These are phyloP conservation scores for Trichoderma gamsii DNA, from an alignment of 495 filamentous ascomycete genomes.

Conservation along the genomic window DNA sequence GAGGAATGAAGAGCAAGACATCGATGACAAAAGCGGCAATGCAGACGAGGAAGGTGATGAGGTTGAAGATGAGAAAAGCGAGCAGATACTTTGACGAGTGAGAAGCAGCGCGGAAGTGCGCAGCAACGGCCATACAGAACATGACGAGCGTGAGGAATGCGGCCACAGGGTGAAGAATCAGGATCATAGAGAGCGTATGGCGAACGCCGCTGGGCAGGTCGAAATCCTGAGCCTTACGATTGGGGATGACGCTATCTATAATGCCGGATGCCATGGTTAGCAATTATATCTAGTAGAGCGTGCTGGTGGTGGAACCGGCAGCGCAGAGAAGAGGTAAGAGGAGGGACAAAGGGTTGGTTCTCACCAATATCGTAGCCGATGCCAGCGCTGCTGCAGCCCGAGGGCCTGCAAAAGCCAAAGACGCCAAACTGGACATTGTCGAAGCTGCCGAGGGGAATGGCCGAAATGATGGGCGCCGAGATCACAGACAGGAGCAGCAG, in stretches of 20 bases:
- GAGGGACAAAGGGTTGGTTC: constrained; percentile 27
- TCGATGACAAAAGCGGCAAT: constrained; percentile 89
- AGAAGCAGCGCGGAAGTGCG: constrained; percentile 86
- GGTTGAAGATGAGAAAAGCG: constrained; percentile 71
- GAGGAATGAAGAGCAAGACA: constrained; percentile 92
- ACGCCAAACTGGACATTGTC: constrained; percentile 80
- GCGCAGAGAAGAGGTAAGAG: background rate
- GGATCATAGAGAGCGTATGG: constrained; percentile 78
- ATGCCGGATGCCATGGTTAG: background rate
- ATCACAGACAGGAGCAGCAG: constrained; percentile 81
- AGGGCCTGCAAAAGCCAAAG: constrained; percentile 74
- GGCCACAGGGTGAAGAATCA: constrained; percentile 38
- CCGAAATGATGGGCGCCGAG: constrained; percentile 85
- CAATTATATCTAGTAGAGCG: background rate
- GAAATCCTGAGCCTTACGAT: constrained; percentile 43
- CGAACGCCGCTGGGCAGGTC: constrained; percentile 68
- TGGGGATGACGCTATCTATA: background rate
- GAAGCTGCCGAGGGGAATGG: constrained; percentile 74
- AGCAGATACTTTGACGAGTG: constrained; percentile 89
- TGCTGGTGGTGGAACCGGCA: background rate
- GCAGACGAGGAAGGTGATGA: constrained; percentile 78
- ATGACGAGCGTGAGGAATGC: constrained; percentile 24
- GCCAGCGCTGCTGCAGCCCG: constrained; percentile 60
- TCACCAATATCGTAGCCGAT: constrained; percentile 83
- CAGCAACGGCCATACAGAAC: constrained; percentile 60